Conservation (phyloP, 208 protist genomes). For the Acanthamoeba polyphaga region DNA sequence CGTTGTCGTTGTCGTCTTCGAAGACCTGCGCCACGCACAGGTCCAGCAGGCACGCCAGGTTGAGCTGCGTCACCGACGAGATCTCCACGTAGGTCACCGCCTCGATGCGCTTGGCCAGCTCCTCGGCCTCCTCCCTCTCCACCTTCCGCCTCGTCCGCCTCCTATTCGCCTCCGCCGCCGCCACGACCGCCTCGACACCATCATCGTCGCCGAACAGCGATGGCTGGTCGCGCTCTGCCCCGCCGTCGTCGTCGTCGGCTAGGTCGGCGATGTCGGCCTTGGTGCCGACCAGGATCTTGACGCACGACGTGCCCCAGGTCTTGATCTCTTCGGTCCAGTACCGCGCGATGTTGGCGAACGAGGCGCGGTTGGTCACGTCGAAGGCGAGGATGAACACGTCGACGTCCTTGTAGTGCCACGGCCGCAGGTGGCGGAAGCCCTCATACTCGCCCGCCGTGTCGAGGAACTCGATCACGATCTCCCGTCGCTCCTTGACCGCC, state of each 20-base stretch:
- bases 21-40: conserved; percentile 30
- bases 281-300: conserved; percentile 14
- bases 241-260: neutral
- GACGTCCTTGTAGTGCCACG: conserved; percentile 45
- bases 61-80: conserved; percentile 92
- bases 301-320: neutral
- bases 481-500: neutral
- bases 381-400: conserved; percentile 12
- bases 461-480: conserved; percentile 21
- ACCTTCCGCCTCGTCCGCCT: conserved; percentile 32
- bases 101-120: conserved; percentile 89
- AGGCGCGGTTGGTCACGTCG: neutral
- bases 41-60: conserved; percentile 92
- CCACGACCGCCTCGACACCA: neutral
- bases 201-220: neutral
- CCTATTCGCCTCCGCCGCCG: neutral
- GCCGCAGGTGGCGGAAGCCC: conserved; percentile 20
- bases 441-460: conserved; percentile 28
- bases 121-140: conserved; percentile 73
- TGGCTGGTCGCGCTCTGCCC: neutral
- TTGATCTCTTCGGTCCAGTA: conserved; percentile 18
- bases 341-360: neutral
- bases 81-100: conserved; percentile 93
- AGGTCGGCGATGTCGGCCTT: neutral
- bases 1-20: neutral